Conservation (phyloP, 2,329 filamentous ascomycete species). For the Fusarium sp. region DNA sequence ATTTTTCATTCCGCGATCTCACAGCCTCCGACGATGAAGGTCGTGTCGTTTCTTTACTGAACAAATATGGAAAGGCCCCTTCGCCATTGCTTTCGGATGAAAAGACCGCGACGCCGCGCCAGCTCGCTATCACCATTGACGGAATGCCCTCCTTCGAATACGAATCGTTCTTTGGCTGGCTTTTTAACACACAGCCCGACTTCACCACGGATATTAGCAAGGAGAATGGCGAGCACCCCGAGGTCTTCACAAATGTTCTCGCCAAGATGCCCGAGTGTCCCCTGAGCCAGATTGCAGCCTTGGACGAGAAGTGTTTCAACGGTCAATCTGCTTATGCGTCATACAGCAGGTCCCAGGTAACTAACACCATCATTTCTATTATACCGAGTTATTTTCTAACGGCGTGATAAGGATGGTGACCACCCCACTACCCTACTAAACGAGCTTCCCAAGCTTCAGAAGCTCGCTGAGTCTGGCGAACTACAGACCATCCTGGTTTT, state of each 20-base stretch:
- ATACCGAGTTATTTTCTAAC: conserved; percentile 34
- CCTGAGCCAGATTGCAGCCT: conserved; percentile 53
- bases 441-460: conserved; percentile 55
- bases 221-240: conserved; percentile 53
- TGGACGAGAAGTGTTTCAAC: conserved; percentile 57
- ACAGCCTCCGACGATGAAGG: conserved; percentile 52
- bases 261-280: conserved; percentile 50
- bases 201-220: conserved; percentile 61
- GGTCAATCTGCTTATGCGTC: conserved; percentile 54
- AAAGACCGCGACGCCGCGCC: conserved; percentile 51
- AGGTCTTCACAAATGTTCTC: conserved; percentile 53
- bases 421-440: conserved; percentile 55
- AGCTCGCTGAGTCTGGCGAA: conserved; percentile 58
- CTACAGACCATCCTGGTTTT: conserved; percentile 67
- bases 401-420: conserved; percentile 48
- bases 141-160: conserved; percentile 60
- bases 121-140: conserved; percentile 69
- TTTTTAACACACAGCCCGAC: conserved; percentile 50
- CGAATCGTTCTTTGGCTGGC: conserved; percentile 53
- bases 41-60: conserved; percentile 66
- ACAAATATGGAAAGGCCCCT: conserved; percentile 65
- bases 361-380: not conserved
- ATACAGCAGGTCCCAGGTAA: conserved; percentile 57
- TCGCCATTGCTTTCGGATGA: conserved; percentile 59
- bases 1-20: conserved; percentile 58